Percentiles rank a stretch among this genome's conserved stretches.
These are phyloP conservation scores for Ascochyta lentis DNA, from an alignment of 2,329 filamentous ascomycete genomes.

Conservation along the genomic window DNA sequence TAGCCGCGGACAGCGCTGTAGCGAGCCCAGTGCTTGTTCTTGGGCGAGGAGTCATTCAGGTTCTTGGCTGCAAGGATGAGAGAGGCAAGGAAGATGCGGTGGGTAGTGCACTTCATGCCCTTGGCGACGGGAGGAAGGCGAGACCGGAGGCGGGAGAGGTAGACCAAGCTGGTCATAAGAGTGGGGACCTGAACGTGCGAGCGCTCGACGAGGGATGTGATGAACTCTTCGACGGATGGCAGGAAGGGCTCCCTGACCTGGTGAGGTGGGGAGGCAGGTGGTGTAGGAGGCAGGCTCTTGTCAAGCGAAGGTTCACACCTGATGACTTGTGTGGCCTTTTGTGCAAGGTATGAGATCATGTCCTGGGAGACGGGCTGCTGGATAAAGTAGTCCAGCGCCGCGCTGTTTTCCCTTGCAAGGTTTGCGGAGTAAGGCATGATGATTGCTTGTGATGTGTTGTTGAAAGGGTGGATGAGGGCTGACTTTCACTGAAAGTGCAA, in stretches of 20 bases:
- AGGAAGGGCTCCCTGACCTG: conserved; percentile 61
- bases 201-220: conserved; percentile 84
- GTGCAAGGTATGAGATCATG: conserved; percentile 80
- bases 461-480: conserved; percentile 17
- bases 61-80: conserved; percentile 93
- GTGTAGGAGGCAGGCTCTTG: conserved; percentile 63
- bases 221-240: conserved; percentile 88
- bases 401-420: conserved; percentile 65
- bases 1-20: conserved; percentile 81
- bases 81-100: conserved; percentile 93
- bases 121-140: conserved; percentile 93
- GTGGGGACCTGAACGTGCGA: conserved; percentile 98
- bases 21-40: conserved; percentile 99
- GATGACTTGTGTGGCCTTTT: conserved; percentile 78
- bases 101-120: conserved; percentile 93
- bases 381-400: conserved; percentile 80
- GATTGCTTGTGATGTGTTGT: conserved; percentile 23
- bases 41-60: conserved; percentile 96
- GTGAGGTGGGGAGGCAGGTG: conserved; percentile 65
- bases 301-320: conserved; percentile 69
- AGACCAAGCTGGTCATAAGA: conserved; percentile 95
- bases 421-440: conserved; percentile 56
- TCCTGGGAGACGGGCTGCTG: conserved; percentile 75
- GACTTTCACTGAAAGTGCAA: conserved; percentile 14
- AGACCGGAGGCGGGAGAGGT: conserved; percentile 82